phyloP scores from a whole-genome alignment of 2,329 filamentous ascomycete species.

The Davidsoniella virescens region DNA sequence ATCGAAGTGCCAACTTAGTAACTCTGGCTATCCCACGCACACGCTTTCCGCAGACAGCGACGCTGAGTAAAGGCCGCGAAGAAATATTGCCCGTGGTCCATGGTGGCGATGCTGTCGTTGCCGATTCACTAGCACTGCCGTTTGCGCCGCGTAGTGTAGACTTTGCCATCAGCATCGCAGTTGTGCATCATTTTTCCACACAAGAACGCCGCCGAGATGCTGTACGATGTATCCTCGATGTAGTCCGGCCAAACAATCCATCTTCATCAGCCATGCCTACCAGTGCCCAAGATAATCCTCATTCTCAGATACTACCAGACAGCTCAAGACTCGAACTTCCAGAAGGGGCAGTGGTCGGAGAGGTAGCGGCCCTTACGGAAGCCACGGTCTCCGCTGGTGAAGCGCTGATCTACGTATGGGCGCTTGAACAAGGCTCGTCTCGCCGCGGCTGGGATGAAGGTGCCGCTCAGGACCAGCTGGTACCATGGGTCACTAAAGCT shows the following conservation, averaged over 20 bases:
- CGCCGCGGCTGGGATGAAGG: slow-evolving; percentile 77
- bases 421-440: slow-evolving; percentile 76
- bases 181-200: slow-evolving; percentile 85
- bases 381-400: slow-evolving; percentile 29
- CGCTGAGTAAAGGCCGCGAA: slow-evolving; percentile 28
- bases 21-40: slow-evolving; percentile 51
- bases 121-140: slow-evolving; percentile 70
- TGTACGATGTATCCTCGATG: slow-evolving; percentile 52
- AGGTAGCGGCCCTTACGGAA: slow-evolving; percentile 20
- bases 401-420: slow-evolving; percentile 84
- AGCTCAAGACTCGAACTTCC: slow-evolving; percentile 6
- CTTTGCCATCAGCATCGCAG: slow-evolving; percentile 87
- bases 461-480: slow-evolving; percentile 77
- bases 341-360: slow-evolving; percentile 2
- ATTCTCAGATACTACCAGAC: slow-evolving; percentile 16
- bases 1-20: slow-evolving; percentile 54
- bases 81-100: slow-evolving; percentile 17
- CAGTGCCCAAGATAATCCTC: no score
- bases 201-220: slow-evolving; percentile 54
- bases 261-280: neutral
- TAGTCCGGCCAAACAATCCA: slow-evolving; percentile 28
- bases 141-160: slow-evolving; percentile 48
- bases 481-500: slow-evolving; percentile 70
- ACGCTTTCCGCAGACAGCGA: neutral
- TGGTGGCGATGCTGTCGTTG: slow-evolving; percentile 55